Evolutionary conservation across 2,329 filamentous ascomycete species (phyloP).

Genomic region (Boeremia exigua): DNA sequence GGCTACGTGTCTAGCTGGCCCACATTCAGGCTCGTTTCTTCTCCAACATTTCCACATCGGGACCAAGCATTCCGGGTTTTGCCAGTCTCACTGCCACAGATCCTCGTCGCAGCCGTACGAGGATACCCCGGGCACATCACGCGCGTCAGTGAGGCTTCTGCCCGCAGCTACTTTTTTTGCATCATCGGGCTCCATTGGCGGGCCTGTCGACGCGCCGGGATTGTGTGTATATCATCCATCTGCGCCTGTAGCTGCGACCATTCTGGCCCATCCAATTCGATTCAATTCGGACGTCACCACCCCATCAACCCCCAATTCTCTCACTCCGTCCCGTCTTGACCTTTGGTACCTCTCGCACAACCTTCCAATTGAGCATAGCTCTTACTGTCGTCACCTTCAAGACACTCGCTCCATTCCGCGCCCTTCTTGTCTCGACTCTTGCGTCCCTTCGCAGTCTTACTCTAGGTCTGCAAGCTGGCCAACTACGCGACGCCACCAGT

Average conservation of each 20-base stretch:
- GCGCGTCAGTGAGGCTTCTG: conserved; percentile 45
- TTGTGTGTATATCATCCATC: conserved; percentile 49
- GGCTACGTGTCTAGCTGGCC: conserved; percentile 40
- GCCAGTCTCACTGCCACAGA: conserved; percentile 33
- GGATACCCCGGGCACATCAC: conserved; percentile 44
- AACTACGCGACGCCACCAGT: conserved; percentile 66
- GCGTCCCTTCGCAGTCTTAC: conserved; percentile 22
- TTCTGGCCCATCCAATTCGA: conserved; percentile 34
- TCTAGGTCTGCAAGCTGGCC: conserved; percentile 66
- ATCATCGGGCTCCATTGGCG: conserved; percentile 47
- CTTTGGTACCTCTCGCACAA: conserved; percentile 13
- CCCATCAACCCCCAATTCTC: conserved; percentile 6
- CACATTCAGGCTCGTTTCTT: conserved; percentile 33
- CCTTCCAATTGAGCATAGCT: conserved; percentile 21
- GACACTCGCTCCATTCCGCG: conserved; percentile 12
- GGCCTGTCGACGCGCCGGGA: conserved; percentile 41
- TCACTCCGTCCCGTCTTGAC: conserved; percentile 15
- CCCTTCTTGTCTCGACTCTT: conserved; percentile 19
- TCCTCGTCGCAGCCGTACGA: conserved; percentile 45
- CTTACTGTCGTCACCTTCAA: conserved; percentile 15
- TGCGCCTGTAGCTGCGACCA: conserved; percentile 38
- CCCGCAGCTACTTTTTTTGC: conserved; percentile 41
- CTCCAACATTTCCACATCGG: conserved; percentile 48
- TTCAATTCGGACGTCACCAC: conserved; percentile 38
- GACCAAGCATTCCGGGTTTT: conserved; percentile 41